These are phyloP conservation scores for Zasmidium angulare DNA, from an alignment of 2,329 filamentous ascomycete species.

Conservation along the genomic window DNA sequence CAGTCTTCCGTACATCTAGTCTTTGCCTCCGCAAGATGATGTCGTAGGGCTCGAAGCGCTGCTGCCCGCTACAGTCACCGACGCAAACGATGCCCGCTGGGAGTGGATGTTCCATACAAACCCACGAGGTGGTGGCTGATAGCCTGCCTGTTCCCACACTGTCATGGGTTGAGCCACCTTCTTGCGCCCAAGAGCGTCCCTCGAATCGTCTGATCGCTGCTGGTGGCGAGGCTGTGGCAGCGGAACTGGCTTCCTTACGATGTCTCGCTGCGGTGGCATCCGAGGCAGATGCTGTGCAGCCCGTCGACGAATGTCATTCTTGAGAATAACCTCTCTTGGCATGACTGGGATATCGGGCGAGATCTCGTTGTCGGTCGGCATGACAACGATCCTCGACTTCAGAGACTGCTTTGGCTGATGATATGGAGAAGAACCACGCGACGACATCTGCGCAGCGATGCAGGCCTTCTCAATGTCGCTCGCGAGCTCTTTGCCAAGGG, in stretches of 20 bases:
- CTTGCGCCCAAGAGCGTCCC: too few species aligned
- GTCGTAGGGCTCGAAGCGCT: not conserved
- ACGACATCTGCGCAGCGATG: too few species aligned
- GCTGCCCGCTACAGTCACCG: not conserved
- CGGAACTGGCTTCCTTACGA: too few species aligned
- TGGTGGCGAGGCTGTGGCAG: too few species aligned
- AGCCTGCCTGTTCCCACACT: not conserved
- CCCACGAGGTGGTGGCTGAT: not conserved
- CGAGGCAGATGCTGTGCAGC: not conserved
- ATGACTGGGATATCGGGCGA: not conserved
- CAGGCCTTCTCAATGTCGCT: not conserved
- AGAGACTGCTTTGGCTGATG: not conserved
- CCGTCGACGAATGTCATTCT: not conserved
- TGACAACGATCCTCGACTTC: not conserved
- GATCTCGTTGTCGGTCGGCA: not conserved
- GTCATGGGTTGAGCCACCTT: too few species aligned
- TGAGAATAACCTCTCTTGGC: not conserved
- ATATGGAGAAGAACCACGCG: too few species aligned
- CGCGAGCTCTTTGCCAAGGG: not conserved
- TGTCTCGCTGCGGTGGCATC: too few species aligned
- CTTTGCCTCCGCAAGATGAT: not conserved
- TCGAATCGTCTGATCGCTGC: too few species aligned
- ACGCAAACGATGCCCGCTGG: not conserved
- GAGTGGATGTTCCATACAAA: not conserved
- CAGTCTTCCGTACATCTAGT: too few species aligned